phyloP scores from a whole-genome alignment of 2,329 filamentous ascomycete genomes.

The Penicillium sp. region DNA sequence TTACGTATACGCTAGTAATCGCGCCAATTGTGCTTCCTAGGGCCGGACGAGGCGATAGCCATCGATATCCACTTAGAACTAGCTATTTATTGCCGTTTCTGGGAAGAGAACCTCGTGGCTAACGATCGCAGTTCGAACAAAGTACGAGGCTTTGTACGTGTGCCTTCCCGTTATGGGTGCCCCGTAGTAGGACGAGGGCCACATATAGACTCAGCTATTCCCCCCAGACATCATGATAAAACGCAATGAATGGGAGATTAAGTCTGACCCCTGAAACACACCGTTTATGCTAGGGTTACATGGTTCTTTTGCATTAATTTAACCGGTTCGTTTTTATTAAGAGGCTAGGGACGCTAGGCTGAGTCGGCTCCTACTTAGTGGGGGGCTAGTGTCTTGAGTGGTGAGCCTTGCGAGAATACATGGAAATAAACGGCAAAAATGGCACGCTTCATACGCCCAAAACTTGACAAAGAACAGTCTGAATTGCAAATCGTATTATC shows the following conservation, averaged over 20 bases:
- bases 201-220: neutral
- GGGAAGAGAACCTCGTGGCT: no score
- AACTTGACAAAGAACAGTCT: neutral
- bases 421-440: neutral
- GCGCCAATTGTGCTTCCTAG: no score
- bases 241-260: neutral
- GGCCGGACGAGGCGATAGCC: no score
- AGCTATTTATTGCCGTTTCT: no score
- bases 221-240: neutral
- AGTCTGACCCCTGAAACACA: conserved; percentile 3
- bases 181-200: no score
- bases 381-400: neutral
- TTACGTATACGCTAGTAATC: no score
- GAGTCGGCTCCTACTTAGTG: neutral
- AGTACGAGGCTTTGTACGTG: no score
- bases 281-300: neutral
- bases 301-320: neutral
- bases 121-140: no score
- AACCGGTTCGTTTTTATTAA: neutral
- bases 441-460: neutral
- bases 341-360: neutral
- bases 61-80: no score
- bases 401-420: neutral
- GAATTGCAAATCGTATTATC: neutral
- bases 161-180: no score